Percentiles rank a stretch among this genome's conserved stretches.
These are phyloP conservation scores for Blastobotrys parvus DNA, from an alignment of 805 yeast species.

Conservation along the genomic window DNA sequence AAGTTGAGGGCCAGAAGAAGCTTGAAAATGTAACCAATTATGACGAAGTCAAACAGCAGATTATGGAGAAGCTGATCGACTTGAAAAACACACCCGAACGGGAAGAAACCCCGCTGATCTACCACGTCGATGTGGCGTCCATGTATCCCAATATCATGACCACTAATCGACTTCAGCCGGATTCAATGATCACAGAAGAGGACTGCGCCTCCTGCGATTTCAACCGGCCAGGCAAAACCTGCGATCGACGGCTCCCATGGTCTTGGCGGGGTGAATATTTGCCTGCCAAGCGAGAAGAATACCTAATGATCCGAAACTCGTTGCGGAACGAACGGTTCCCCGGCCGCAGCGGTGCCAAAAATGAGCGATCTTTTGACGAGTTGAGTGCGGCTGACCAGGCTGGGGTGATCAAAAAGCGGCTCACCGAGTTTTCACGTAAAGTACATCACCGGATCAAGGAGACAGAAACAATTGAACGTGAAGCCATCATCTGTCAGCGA, in stretches of 20 bases:
- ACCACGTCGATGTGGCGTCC: slow-evolving; percentile 98
- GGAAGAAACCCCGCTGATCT: slow-evolving; percentile 74
- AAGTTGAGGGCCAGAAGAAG: slow-evolving; percentile 66
- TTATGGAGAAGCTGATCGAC: slow-evolving; percentile 47
- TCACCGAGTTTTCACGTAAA: slow-evolving; percentile 77
- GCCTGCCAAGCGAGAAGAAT: slow-evolving; percentile 88
- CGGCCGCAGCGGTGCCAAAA: slow-evolving; percentile 4
- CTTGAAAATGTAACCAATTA: slow-evolving; percentile 74
- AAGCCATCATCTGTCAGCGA: slow-evolving; percentile 91
- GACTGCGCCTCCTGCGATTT: slow-evolving; percentile 98
- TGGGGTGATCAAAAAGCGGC: slow-evolving; percentile 58
- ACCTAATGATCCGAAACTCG: slow-evolving; percentile 79
- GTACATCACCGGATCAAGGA: slow-evolving; percentile 75
- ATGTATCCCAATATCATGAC: slow-evolving; percentile 99
- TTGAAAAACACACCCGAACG: slow-evolving; percentile 57
- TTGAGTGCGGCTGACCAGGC: slow-evolving; percentile 74
- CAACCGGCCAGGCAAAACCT: slow-evolving; percentile 86
- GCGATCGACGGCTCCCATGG: slow-evolving; percentile 92
- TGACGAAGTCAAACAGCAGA: slow-evolving; percentile 59
- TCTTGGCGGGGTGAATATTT: slow-evolving; percentile 96
- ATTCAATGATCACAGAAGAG: slow-evolving; percentile 89
- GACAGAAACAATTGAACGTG: slow-evolving; percentile 78
- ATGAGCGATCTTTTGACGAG: slow-evolving; percentile 51
- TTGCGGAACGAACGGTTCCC: slow-evolving; percentile 73
- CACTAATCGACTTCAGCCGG: slow-evolving; percentile 94